Percentiles rank a stretch among this genome's conserved stretches.
These are phyloP conservation scores for Vaccinium corymbosum DNA, from an alignment of 148 eudicot species.

Conservation along the genomic window DNA sequence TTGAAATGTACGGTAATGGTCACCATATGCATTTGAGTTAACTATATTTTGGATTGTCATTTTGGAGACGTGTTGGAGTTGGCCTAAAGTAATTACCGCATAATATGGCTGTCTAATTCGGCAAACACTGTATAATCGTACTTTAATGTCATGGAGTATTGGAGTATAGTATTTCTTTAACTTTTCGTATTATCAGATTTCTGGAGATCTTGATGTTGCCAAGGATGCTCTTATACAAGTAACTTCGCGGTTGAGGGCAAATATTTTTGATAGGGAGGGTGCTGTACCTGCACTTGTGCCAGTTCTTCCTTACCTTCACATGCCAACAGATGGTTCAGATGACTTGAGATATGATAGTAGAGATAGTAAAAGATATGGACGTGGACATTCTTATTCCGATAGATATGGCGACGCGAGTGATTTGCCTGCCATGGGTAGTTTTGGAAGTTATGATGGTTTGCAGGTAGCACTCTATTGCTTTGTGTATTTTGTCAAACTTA, in stretches of 20 bases:
- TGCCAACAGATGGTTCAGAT: conserved; percentile 60
- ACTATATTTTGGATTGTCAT: not conserved
- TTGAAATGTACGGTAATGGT: not conserved
- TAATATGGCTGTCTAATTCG: not conserved
- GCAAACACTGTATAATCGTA: not conserved
- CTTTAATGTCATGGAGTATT: conserved; percentile 1
- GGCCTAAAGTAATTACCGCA: conserved; percentile 8
- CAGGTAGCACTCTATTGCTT: conserved; percentile 42
- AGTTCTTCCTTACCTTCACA: conserved; percentile 82
- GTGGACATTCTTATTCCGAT: conserved; percentile 71
- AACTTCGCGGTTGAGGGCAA: conserved; percentile 76
- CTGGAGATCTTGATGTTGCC: conserved; percentile 84
- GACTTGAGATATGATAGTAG: conserved; percentile 64
- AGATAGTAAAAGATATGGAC: conserved; percentile 70
- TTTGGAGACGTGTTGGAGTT: conserved; percentile 1
- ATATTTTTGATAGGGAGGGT: conserved; percentile 92
- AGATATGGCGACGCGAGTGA: conserved; percentile 71
- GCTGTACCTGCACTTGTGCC: conserved; percentile 66
- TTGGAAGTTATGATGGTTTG: conserved; percentile 66
- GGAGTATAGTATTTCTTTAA: not conserved
- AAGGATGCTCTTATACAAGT: conserved; percentile 86
- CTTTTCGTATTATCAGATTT: conserved; percentile 43
- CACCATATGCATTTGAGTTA: not conserved
- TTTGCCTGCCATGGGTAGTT: conserved; percentile 59
- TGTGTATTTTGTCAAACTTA: not conserved